Conservation (phyloP, 495 filamentous ascomycete species). For the Xylona heveae region DNA sequence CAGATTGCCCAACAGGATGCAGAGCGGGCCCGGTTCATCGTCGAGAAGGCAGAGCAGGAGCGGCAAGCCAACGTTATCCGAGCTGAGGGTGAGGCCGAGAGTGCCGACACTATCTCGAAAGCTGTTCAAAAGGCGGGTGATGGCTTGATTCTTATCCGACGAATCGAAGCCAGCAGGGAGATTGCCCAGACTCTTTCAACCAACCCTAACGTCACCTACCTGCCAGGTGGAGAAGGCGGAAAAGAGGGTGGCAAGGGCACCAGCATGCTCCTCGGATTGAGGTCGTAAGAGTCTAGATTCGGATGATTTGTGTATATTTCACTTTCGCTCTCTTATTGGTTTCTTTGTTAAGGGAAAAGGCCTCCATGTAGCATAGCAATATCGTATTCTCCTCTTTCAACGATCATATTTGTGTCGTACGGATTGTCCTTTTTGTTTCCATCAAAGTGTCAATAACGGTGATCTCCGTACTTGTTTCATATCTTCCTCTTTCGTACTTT, state of each 20-base stretch:
- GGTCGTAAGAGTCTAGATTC: conserved; percentile 17
- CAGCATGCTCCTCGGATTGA: conserved; percentile 37
- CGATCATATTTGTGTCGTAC: too few relatives aligned
- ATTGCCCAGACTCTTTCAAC: conserved; percentile 74
- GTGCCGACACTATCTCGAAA: conserved; percentile 81
- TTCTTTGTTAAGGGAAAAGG: too few relatives aligned
- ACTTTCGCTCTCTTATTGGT: too few relatives aligned
- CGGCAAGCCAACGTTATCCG: conserved; percentile 95
- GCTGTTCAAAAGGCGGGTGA: conserved; percentile 83
- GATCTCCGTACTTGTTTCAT: too few relatives aligned
- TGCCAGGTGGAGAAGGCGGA: conserved; percentile 46
- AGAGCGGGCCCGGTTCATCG: conserved; percentile 90
- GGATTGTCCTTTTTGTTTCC: too few relatives aligned
- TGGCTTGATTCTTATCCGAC: conserved; percentile 82
- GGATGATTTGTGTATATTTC: too few relatives aligned
- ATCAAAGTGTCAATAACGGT: too few relatives aligned
- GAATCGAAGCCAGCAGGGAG: conserved; percentile 92
- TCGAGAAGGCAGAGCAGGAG: conserved; percentile 98
- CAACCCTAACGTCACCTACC: conserved; percentile 93
- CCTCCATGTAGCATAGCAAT: too few relatives aligned
- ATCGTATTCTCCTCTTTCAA: too few relatives aligned
- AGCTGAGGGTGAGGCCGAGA: conserved; percentile 92
- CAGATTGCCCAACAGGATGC: conserved; percentile 99
- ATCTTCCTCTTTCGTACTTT: too few relatives aligned
- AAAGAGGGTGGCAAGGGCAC: conserved; percentile 36